These are phyloP conservation scores for Candida peoriensis DNA, from an alignment of 805 yeast genomes.

Conservation along the genomic window DNA sequence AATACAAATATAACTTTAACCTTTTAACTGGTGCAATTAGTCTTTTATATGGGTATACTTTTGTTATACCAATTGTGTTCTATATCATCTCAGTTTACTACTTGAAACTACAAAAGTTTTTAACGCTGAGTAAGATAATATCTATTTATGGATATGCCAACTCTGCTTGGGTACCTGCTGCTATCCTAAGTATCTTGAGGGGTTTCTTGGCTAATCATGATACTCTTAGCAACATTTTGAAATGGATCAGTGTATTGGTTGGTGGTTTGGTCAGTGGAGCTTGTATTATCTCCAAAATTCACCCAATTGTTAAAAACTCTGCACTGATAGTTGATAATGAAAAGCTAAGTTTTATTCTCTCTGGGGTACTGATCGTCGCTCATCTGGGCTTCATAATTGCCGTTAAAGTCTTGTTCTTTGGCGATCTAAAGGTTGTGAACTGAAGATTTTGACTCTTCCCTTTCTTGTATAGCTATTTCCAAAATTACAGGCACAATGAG, in stretches of 20 bases:
- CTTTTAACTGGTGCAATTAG: slow-evolving; percentile 63
- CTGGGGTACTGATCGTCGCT: slow-evolving; percentile 37
- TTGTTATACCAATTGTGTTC: slow-evolving; percentile 53
- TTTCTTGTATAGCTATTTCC: background rate
- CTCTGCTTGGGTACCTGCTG: slow-evolving; percentile 81
- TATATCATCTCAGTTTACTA: slow-evolving; percentile 48
- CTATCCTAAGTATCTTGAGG: slow-evolving; percentile 53
- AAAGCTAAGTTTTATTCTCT: slow-evolving; percentile 31
- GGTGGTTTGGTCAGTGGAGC: slow-evolving; percentile 63
- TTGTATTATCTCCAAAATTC: slow-evolving; percentile 42
- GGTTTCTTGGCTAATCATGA: slow-evolving; percentile 45
- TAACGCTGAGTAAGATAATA: slow-evolving; percentile 53
- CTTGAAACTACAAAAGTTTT: slow-evolving; percentile 45
- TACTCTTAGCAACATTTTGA: slow-evolving; percentile 41
- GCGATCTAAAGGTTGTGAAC: slow-evolving; percentile 27
- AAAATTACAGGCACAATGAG: background rate
- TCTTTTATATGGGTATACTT: slow-evolving; percentile 72
- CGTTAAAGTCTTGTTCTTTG: slow-evolving; percentile 64
- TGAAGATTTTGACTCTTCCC: background rate
- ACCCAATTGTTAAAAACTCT: slow-evolving; percentile 33
- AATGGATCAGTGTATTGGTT: slow-evolving; percentile 56
- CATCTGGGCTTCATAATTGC: slow-evolving; percentile 58
- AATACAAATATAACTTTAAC: slow-evolving; percentile 55
- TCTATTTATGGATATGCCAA: slow-evolving; percentile 85
- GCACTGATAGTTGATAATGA: slow-evolving; percentile 32